phyloP scores from a whole-genome alignment of 23 red algal genomes.

The Pyropia yezoensis region DNA sequence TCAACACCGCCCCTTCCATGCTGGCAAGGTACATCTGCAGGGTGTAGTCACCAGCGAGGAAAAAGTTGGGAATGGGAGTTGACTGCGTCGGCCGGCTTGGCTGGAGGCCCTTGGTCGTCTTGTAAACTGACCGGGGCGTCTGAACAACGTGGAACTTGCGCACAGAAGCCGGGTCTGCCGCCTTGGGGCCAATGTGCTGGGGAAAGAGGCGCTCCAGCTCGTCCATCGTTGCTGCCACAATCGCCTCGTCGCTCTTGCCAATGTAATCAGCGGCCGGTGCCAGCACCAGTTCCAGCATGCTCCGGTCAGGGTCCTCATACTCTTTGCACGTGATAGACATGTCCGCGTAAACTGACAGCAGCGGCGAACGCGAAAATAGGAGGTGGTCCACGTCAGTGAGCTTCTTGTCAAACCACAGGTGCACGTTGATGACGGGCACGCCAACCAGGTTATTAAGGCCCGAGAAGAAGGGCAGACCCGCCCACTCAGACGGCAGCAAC shows the following conservation, averaged over 20 bases:
- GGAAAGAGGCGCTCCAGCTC: slow-evolving; percentile 91
- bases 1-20: slow-evolving; percentile 93
- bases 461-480: slow-evolving; percentile 22
- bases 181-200: slow-evolving; percentile 63
- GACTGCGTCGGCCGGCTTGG: slow-evolving; percentile 73
- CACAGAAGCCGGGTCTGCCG: slow-evolving; percentile 37
- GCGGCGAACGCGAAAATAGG: slow-evolving; percentile 85
- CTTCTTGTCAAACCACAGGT: slow-evolving; percentile 96
- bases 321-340: slow-evolving; percentile 96
- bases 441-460: slow-evolving; percentile 57
- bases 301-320: slow-evolving; percentile 59
- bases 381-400: slow-evolving; percentile 94
- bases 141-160: slow-evolving; percentile 90
- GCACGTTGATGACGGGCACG: slow-evolving; percentile 96
- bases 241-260: slow-evolving; percentile 65
- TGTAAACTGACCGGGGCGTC: slow-evolving; percentile 92
- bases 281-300: slow-evolving; percentile 88
- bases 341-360: slow-evolving; percentile 95
- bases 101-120: slow-evolving; percentile 81
- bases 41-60: slow-evolving; percentile 95
- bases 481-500: slow-evolving; percentile 61
- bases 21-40: slow-evolving; percentile 91
- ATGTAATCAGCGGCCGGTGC: slow-evolving; percentile 89
- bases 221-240: slow-evolving; percentile 67
- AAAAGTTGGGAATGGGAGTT: slow-evolving; percentile 89